phyloP scores from a whole-genome alignment of 2,329 filamentous ascomycete species.

The Paramyrothecium sp. region DNA sequence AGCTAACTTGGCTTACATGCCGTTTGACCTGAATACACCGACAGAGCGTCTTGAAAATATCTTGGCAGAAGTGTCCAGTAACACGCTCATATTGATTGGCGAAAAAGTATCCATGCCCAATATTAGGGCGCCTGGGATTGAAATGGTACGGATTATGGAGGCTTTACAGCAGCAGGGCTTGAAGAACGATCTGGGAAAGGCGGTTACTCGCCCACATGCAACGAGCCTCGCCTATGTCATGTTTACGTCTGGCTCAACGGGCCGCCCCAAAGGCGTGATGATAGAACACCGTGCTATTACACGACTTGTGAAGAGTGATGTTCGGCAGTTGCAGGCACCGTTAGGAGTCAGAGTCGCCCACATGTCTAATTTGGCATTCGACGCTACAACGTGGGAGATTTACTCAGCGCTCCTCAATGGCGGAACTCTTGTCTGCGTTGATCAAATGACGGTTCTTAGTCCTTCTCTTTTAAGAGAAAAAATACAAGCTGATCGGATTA shows the following conservation, averaged over 20 bases:
- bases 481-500: slow-evolving; percentile 6
- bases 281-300: slow-evolving; percentile 5
- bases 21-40: slow-evolving; percentile 10
- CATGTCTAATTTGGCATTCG: slow-evolving; percentile 11
- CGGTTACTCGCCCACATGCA: neutral
- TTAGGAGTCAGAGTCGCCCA: slow-evolving; percentile 2
- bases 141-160: neutral
- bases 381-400: slow-evolving; percentile 8
- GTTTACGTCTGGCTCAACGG: slow-evolving; percentile 6
- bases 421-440: slow-evolving; percentile 14
- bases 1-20: slow-evolving; percentile 10
- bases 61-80: slow-evolving; percentile 2
- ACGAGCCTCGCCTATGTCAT: slow-evolving; percentile 4
- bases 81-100: slow-evolving; percentile 1
- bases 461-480: slow-evolving; percentile 4
- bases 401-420: slow-evolving; percentile 15
- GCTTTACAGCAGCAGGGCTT: neutral
- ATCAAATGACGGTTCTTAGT: slow-evolving; percentile 11
- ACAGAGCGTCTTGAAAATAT: slow-evolving; percentile 7
- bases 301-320: slow-evolving; percentile 1
- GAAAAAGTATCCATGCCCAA: neutral
- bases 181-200: neutral
- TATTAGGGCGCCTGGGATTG: neutral
- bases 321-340: neutral
- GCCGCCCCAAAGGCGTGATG: slow-evolving; percentile 12